Conservation (phyloP, 176 grass and related monocot species). For the Oropetium thomaeum region DNA sequence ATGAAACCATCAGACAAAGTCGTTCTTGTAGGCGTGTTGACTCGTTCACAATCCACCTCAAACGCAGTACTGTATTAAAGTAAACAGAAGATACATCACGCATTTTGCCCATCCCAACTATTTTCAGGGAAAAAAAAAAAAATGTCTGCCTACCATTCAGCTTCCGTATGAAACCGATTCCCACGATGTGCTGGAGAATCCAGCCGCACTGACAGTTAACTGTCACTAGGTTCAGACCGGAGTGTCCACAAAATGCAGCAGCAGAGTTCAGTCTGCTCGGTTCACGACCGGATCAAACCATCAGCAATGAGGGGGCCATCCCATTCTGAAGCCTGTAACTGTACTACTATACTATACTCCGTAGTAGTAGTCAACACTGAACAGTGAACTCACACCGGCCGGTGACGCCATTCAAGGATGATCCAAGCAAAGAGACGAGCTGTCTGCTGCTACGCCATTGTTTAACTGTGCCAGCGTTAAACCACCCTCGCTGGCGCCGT, state of each 20-base stretch:
- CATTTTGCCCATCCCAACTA: no score
- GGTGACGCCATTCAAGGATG: neutral
- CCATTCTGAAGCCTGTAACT: neutral
- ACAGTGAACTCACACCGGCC: neutral
- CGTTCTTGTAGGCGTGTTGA: neutral
- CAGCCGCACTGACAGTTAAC: neutral
- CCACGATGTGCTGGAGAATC: neutral
- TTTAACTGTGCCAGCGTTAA: no score
- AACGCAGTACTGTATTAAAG: no score
- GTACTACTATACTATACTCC: no score
- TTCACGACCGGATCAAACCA: neutral
- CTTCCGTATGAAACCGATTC: neutral
- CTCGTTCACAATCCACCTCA: no score
- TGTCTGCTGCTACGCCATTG: neutral
- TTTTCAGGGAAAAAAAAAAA: no score
- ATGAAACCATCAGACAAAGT: no score
- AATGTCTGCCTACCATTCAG: neutral
- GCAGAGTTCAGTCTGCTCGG: neutral
- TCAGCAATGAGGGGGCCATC: neutral
- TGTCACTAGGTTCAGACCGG: neutral
- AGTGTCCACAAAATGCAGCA: neutral
- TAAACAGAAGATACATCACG: neutral
- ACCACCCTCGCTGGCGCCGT: neutral
- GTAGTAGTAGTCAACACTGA: constrained; percentile 20
- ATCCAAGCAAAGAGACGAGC: neutral